Percentiles rank a stretch among this genome's conserved stretches.
These are phyloP conservation scores for Trypanosoma theileri DNA, from an alignment of 208 protist species.

Conservation along the genomic window DNA sequence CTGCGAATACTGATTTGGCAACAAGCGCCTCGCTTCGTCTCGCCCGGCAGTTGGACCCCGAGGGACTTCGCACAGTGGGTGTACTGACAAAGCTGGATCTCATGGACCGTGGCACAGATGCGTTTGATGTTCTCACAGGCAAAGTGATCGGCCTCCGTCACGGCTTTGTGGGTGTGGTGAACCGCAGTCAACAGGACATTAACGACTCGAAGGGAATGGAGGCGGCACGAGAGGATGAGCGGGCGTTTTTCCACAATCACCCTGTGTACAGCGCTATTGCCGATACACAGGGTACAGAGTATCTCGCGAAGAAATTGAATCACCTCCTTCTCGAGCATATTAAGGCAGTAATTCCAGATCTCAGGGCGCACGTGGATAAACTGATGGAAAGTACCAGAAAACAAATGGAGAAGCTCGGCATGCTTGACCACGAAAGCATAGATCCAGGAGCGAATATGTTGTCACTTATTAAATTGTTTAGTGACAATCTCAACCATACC, in stretches of 20 bases:
- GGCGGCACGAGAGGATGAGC: conserved; percentile 86
- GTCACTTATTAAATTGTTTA: conserved; percentile 87
- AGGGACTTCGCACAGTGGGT: conserved; percentile 97
- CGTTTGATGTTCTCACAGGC: conserved; percentile 94
- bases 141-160: conserved; percentile 93
- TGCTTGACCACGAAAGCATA: conserved; percentile 81
- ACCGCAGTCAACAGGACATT: conserved; percentile 98
- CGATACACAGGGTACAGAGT: conserved; percentile 86
- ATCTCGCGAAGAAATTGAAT: conserved; percentile 91
- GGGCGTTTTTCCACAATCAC: conserved; percentile 93
- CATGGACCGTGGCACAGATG: conserved; percentile 98
- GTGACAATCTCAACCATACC: conserved; percentile 84
- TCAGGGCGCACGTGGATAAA: conserved; percentile 91
- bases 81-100: conserved; percentile 99
- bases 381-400: conserved; percentile 83
- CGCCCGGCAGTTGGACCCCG: conserved; percentile 96
- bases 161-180: conserved; percentile 99
- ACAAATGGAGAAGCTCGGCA: conserved; percentile 90
- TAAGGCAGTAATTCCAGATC: conserved; percentile 90
- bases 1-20: conserved; percentile 99
- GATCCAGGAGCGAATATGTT: conserved; percentile 85
- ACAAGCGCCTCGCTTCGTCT: conserved; percentile 98
- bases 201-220: conserved; percentile 88
- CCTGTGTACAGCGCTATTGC: conserved; percentile 90
- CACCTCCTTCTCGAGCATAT: conserved; percentile 96